Percentiles rank a stretch among this genome's conserved stretches.
phyloP scores from a whole-genome alignment of 768 basidiomycete genomes.

The Chalciporus chontae region DNA sequence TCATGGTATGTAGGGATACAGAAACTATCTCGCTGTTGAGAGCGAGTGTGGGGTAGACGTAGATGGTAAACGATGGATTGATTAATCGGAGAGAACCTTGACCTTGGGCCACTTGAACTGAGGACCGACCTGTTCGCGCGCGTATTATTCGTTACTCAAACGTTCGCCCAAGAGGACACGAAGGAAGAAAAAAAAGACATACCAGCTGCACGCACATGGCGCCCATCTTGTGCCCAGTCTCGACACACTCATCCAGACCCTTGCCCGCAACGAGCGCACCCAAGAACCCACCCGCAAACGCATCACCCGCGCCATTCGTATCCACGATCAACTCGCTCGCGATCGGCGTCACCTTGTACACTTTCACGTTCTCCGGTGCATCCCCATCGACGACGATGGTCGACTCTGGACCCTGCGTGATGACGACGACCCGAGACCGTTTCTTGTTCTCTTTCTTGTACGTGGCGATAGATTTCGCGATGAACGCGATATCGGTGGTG shows the following conservation, averaged over 20 bases:
- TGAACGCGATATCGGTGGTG: constrained; percentile 58
- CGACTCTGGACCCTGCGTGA: constrained; percentile 84
- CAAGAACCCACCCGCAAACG: constrained; percentile 94
- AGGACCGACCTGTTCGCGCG: constrained; percentile 44
- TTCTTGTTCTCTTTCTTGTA: constrained; percentile 72
- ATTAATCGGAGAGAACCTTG: constrained; percentile 34
- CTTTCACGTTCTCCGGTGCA: constrained; percentile 51
- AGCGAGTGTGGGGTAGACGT: constrained; percentile 26
- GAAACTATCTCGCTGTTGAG: constrained; percentile 34
- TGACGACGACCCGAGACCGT: constrained; percentile 77
- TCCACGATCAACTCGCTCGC: constrained; percentile 74
- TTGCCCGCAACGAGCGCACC: constrained; percentile 83
- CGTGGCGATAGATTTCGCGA: constrained; percentile 74
- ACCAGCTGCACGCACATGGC: constrained; percentile 83
- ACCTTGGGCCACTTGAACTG: constrained; percentile 58
- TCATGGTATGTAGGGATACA: constrained; percentile 24
- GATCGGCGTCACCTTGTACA: constrained; percentile 57
- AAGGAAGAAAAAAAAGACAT: constrained; percentile 13
- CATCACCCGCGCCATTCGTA: constrained; percentile 97
- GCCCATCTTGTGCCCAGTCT: constrained; percentile 84
- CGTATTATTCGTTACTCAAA: neutral
- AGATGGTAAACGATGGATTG: neutral
- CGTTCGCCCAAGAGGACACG: neutral
- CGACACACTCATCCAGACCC: constrained; percentile 68
- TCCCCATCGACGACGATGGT: constrained; percentile 72